A percentile compares a stretch with the other conserved stretches of the same genome.
phyloP scores from a whole-genome alignment of 352 stramenopile species.

The Phytophthora hybrid region DNA sequence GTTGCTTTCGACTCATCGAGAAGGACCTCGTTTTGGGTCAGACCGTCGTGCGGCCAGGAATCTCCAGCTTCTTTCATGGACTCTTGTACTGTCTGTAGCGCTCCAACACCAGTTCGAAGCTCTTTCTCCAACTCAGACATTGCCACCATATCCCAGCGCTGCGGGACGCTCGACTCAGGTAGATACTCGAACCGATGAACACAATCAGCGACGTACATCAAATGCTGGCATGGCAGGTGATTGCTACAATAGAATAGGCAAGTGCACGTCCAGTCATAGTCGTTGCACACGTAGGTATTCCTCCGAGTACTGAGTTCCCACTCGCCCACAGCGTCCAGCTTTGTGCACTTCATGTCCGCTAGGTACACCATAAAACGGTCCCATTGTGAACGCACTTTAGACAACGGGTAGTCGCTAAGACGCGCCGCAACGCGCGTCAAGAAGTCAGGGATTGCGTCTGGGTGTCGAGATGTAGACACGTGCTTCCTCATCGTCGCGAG shows the following conservation, averaged over 20 bases:
- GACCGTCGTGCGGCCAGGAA: not conserved
- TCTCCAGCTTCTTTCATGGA: not conserved
- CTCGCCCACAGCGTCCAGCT: not conserved
- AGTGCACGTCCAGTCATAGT: not conserved
- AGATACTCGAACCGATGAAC: constrained; percentile 1
- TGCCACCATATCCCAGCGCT: not conserved
- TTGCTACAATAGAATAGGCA: not conserved
- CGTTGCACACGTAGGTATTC: not conserved
- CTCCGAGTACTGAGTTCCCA: not conserved
- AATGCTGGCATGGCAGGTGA: not conserved
- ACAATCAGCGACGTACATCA: not conserved
- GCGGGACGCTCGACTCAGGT: not conserved
- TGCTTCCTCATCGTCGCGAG: constrained; percentile 7
- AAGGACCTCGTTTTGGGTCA: not conserved
- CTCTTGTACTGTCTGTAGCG: not conserved
- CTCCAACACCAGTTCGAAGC: not conserved
- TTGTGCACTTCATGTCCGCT: not conserved
- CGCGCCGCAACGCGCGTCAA: not conserved
- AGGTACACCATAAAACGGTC: constrained; percentile 1
- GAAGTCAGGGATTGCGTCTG: constrained; percentile 11
- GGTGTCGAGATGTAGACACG: not conserved
- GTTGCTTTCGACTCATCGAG: not conserved
- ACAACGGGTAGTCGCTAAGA: not conserved
- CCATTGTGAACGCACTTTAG: constrained; percentile 1
- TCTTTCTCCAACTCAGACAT: not conserved